Base-by-base conservation (phyloP, 352 stramenopile genomes). In the Phytophthora melonis region DNA sequence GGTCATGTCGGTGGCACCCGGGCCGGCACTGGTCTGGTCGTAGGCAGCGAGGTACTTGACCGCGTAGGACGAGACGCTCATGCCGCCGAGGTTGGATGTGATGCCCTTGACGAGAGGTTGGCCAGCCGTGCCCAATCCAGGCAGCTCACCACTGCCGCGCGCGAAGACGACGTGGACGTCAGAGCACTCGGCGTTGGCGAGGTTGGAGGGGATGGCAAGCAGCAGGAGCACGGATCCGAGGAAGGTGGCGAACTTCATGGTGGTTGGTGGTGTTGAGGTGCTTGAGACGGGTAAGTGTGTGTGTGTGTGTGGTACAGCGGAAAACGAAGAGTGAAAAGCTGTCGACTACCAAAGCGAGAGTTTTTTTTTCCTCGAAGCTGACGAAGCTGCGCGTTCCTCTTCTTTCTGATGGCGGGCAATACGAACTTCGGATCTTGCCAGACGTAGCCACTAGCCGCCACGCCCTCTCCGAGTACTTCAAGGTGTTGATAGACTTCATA, bases 1-100 rank as follows among this genome's bases (percentile, higher is more conserved):
- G 23, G 72, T 73, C 77, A 83, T 77, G 47, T 79, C 77, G 23
- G 68, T 83, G 49, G 73, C 77, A 0, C 70, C 77, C 0, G 73
- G 49, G 0, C 69, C 77, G 18, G 73, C 71, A 30, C 68, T 80
- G 7, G 60, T 77, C 62, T 81, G 70, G 39, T 67, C 69, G n/a
- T 57, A 50, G 0, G 69, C 60, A 2, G 77, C 77, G 18, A 57
- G 39, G 53, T 79, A 84, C 43, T 67, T 60, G 10, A 84, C 72
- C 0, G 78, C 71, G 53, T 82, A 85, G 16, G 72, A 75, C n/a
- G 63, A 75, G 39, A 84, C 71, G 49, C 62, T 80, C 74, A 77
- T 82, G 27, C 78, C 75, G 7, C 7, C 18, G 13, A 84, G 68
- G n/a, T 63, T 66, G 10, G 53, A 66, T 1, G 50, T 68, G 59